Percentiles rank a stretch among this genome's conserved stretches.
phyloP scores from a whole-genome alignment of 2,329 filamentous ascomycete genomes.

The Aspergillus sp. region DNA sequence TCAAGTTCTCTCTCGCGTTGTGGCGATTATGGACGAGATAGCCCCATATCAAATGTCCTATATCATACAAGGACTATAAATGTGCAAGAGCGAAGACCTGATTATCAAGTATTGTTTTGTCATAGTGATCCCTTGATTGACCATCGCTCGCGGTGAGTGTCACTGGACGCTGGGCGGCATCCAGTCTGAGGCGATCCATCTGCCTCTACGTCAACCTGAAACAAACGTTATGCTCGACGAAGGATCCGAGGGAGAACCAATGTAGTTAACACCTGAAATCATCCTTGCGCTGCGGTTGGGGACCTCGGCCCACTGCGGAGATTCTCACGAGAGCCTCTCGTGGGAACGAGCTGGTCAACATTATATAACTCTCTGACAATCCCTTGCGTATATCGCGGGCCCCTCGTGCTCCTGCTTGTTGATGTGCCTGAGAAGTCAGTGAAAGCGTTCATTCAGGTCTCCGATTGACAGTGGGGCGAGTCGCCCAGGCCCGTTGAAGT shows the following conservation, averaged over 20 bases:
- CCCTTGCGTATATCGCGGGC: neutral
- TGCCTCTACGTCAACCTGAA: slow-evolving; percentile 7
- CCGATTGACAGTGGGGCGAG: slow-evolving; percentile 13
- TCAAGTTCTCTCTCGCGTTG: too few species aligned
- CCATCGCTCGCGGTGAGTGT: neutral
- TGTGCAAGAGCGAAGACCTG: neutral
- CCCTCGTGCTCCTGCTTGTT: neutral
- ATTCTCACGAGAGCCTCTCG: slow-evolving; percentile 1
- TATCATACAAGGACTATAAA: too few species aligned
- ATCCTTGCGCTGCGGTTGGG: neutral
- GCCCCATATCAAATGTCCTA: too few species aligned
- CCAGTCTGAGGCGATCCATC: neutral
- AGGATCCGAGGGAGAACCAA: slow-evolving; percentile 5
- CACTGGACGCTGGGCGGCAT: neutral
- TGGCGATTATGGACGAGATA: too few species aligned
- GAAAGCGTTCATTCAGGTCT: neutral
- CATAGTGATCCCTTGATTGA: neutral
- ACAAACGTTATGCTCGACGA: slow-evolving; percentile 8
- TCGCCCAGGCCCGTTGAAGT: slow-evolving; percentile 6
- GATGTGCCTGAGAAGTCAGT: neutral
- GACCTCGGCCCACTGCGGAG: slow-evolving; percentile 13
- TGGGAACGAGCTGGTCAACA: neutral
- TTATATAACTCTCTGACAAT: neutral
- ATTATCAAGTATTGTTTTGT: neutral
- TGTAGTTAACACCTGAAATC: slow-evolving; percentile 8